These are phyloP conservation scores for Epichloe gansuensis DNA, from an alignment of 2,329 filamentous ascomycete species.

Conservation along the genomic window DNA sequence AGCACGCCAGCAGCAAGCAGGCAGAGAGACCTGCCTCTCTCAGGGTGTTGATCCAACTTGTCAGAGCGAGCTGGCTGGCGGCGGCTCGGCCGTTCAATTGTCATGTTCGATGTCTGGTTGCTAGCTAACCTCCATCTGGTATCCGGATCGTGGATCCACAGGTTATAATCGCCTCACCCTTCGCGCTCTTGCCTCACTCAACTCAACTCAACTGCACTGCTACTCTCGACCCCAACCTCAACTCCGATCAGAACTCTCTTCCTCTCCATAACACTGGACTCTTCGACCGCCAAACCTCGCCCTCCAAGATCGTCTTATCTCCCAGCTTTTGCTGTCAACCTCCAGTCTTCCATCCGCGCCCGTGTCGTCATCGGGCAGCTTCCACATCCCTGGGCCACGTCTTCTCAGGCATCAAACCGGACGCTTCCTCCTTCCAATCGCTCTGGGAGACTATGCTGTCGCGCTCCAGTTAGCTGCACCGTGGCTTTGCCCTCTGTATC, in stretches of 20 bases:
- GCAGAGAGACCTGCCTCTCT: not conserved
- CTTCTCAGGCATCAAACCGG: not conserved
- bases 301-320: not conserved
- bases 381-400: not conserved
- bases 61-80: too few relatives aligned
- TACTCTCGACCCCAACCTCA: not conserved
- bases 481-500: not conserved
- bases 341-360: not conserved
- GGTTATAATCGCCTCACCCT: not conserved
- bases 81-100: too few relatives aligned
- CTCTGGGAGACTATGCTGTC: slow-evolving; percentile 1
- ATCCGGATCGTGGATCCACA: not conserved
- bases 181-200: not conserved
- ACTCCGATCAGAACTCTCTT: not conserved
- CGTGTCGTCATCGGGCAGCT: not conserved
- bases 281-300: not conserved
- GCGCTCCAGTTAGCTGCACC: not conserved
- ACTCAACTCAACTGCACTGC: not conserved
- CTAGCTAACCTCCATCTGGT: not conserved
- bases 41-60: too few relatives aligned
- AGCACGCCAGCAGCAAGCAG: not conserved
- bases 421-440: not conserved
- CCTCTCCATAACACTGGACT: not conserved
- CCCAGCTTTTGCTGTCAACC: not conserved
- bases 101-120: not conserved